Percentiles rank a stretch among this genome's conserved stretches.
Evolutionary conservation across 179 eudicot species (phyloP).

Genomic region (Kewa caespitosa): DNA sequence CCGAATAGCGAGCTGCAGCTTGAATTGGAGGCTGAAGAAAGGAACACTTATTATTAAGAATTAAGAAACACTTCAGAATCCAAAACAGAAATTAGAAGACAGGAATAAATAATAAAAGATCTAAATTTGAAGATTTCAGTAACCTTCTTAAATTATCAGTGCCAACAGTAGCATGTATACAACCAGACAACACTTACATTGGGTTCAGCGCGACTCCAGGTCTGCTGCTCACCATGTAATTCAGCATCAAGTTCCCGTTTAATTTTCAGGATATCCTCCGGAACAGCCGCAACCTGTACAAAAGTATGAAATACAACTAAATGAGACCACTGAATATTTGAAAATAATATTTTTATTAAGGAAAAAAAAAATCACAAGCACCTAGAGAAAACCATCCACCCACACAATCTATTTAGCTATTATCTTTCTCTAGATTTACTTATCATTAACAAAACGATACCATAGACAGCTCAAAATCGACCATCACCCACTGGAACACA

Average conservation of each 20-base stretch:
- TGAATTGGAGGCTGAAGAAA: constrained; percentile 46
- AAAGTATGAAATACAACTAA: neutral
- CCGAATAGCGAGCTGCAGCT: constrained; percentile 65
- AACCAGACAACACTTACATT: constrained; percentile 41
- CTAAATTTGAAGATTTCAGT: neutral
- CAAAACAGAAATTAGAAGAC: neutral
- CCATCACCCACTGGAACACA: neutral
- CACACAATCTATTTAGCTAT: neutral
- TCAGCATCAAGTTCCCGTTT: constrained; percentile 81
- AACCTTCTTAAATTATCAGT: neutral
- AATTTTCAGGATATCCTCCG: constrained; percentile 64
- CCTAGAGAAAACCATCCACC: neutral
- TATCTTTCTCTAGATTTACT: neutral
- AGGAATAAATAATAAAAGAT: neutral
- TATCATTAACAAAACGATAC: neutral
- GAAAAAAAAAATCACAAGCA: neutral
- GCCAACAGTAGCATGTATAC: neutral
- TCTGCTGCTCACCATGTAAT: constrained; percentile 69
- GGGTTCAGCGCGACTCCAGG: constrained; percentile 72
- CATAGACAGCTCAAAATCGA: neutral
- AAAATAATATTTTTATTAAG: neutral
- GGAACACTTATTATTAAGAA: neutral
- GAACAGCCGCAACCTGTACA: constrained; percentile 44
- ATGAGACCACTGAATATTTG: constrained; percentile 4
- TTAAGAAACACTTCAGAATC: neutral